Conservation (phyloP, 306 rosid genomes). For the Vigna unguiculata region DNA sequence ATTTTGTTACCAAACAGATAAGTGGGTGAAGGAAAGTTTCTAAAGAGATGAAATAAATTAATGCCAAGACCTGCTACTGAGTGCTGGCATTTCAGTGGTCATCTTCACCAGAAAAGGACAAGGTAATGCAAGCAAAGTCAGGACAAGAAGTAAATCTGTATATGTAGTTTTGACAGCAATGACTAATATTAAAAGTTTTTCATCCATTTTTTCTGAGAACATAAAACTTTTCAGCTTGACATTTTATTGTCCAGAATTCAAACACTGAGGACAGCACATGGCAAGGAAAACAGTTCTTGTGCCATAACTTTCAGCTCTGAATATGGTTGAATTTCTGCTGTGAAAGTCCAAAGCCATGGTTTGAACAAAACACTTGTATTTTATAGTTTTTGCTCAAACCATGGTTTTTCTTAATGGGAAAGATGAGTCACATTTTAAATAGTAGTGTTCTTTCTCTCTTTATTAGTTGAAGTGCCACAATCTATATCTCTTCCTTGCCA, state of each 20-base stretch:
- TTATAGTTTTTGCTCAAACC: conserved; percentile 1
- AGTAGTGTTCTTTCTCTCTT: conserved; percentile 27
- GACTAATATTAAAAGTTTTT: conserved; percentile 21
- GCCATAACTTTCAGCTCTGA: conserved; percentile 27
- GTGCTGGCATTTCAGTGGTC: conserved; percentile 49
- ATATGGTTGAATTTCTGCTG: background rate
- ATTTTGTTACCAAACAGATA: conserved; percentile 39
- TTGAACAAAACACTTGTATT: conserved; percentile 3
- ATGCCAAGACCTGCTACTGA: conserved; percentile 32
- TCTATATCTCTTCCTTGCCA: conserved; percentile 28
- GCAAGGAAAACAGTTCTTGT: conserved; percentile 39
- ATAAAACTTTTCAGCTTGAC: conserved; percentile 31
- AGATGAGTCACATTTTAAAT: conserved; percentile 24
- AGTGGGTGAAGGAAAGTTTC: conserved; percentile 38
- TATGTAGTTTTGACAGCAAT: conserved; percentile 43
- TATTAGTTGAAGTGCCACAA: background rate
- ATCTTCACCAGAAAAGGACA: conserved; percentile 50
- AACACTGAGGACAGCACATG: conserved; percentile 41
- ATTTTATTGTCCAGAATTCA: conserved; percentile 26
- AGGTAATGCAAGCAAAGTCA: conserved; percentile 42
- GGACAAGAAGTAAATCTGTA: conserved; percentile 46
- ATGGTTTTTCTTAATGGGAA: background rate
- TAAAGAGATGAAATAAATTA: conserved; percentile 19
- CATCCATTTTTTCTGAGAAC: background rate
- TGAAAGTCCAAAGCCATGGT: background rate